Percentiles rank a stretch among this genome's conserved stretches.
phyloP scores from a whole-genome alignment of 495 filamentous ascomycete species.

The Aspergillus indologenus region DNA sequence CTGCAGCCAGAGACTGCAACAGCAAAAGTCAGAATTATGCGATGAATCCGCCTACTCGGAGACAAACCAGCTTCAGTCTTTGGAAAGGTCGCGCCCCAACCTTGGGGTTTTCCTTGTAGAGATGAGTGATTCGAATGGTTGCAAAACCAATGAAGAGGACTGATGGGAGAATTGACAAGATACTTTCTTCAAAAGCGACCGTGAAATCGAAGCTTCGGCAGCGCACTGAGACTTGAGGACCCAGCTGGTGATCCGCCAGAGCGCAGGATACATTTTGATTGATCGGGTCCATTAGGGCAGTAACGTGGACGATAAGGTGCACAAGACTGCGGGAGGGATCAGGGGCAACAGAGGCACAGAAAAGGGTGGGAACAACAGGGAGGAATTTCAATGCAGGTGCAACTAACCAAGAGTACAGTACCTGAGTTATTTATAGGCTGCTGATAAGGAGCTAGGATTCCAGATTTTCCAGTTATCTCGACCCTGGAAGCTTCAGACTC shows the following conservation, averaged over 20 bases:
- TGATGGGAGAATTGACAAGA: background rate
- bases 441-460: background rate
- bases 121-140: background rate
- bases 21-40: background rate
- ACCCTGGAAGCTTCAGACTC: too few relatives aligned
- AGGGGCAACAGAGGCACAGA: background rate
- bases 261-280: background rate
- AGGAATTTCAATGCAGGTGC: background rate
- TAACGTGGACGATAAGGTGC: background rate
- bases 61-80: background rate
- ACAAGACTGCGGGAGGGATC: background rate
- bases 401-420: background rate
- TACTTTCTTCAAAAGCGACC: background rate
- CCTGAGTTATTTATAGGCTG: background rate
- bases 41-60: background rate
- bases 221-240: background rate
- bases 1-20: background rate
- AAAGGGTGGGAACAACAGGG: background rate
- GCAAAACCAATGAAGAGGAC: background rate
- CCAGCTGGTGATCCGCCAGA: background rate
- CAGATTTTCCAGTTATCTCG: background rate
- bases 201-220: constrained; percentile 6
- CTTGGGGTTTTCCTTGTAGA: background rate
- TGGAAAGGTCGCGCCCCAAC: background rate
- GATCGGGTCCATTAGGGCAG: background rate